Evolutionary conservation across 75 land plant genomes (phyloP).

Genomic region (Ceratopteris richardii): DNA sequence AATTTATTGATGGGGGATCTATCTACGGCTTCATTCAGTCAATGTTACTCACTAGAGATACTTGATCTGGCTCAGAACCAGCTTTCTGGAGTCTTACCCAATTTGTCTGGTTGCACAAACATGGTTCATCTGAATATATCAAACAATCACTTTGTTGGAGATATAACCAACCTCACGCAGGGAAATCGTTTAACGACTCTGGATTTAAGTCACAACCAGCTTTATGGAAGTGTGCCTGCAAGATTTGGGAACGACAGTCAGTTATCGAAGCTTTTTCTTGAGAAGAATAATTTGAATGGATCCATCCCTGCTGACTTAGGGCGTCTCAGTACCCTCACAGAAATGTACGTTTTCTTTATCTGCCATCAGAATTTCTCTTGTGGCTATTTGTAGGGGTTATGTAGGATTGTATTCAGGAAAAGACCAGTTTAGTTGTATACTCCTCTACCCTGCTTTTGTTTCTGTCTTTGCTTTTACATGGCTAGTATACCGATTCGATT

Average conservation of each 20-base stretch:
- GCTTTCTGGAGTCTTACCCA: constrained; percentile 47
- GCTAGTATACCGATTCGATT: too few species aligned
- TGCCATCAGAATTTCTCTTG: too few species aligned
- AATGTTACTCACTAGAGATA: constrained; percentile 28
- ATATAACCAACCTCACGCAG: constrained; percentile 63
- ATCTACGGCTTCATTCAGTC: constrained; percentile 17
- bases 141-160: constrained; percentile 36
- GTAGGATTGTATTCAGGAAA: too few species aligned
- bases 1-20: constrained; percentile 33
- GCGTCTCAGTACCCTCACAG: constrained; percentile 52
- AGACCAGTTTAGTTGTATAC: too few species aligned
- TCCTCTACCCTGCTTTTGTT: too few species aligned
- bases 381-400: too few species aligned
- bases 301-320: constrained; percentile 71
- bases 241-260: constrained; percentile 47
- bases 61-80: constrained; percentile 62
- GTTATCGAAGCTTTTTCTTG: constrained; percentile 49
- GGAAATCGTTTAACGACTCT: constrained; percentile 41
- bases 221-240: constrained; percentile 60
- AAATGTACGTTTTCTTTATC: constrained; percentile 80
- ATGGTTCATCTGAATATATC: constrained; percentile 61
- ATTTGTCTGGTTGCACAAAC: constrained; percentile 45
- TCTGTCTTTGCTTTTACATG: too few species aligned
- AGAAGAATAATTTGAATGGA: constrained; percentile 59
- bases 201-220: constrained; percentile 53